phyloP scores from a whole-genome alignment of 768 basidiomycete species.

The Tylopilus intermedius region DNA sequence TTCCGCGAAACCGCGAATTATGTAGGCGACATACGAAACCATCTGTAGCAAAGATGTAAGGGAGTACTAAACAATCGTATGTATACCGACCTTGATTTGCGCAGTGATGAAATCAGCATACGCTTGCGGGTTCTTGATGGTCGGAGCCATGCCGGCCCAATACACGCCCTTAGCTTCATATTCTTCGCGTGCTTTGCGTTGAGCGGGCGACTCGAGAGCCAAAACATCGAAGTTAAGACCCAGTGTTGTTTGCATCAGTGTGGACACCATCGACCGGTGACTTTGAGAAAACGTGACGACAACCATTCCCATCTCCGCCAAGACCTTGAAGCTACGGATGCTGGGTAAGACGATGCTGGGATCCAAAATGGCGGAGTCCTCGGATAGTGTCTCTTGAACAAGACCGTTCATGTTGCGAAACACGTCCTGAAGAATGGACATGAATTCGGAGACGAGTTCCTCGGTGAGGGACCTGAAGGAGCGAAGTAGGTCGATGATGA shows the following conservation, averaged over 20 bases:
- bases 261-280: conserved; percentile 59
- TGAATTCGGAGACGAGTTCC: conserved; percentile 71
- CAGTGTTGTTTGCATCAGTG: conserved; percentile 65
- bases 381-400: conserved; percentile 70
- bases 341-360: conserved; percentile 58
- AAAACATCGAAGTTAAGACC: conserved; percentile 77
- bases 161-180: conserved; percentile 76
- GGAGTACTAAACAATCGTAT: background rate
- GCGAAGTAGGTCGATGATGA: conserved; percentile 82
- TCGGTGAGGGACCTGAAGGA: conserved; percentile 69
- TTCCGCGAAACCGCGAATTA: conserved; percentile 64
- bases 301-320: conserved; percentile 90
- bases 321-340: conserved; percentile 85
- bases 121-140: conserved; percentile 63
- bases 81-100: conserved; percentile 73
- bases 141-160: conserved; percentile 79
- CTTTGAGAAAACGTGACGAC: conserved; percentile 87
- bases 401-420: conserved; percentile 70
- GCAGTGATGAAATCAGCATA: conserved; percentile 83
- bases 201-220: conserved; percentile 74
- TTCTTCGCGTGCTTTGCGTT: conserved; percentile 70
- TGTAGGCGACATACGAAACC: conserved; percentile 87
- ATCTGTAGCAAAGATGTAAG: conserved; percentile 45
- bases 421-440: conserved; percentile 73
- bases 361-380: conserved; percentile 54